These are phyloP conservation scores for Mycosphaerella arachidis DNA, from an alignment of 2,329 filamentous ascomycete species.

Conservation along the genomic window DNA sequence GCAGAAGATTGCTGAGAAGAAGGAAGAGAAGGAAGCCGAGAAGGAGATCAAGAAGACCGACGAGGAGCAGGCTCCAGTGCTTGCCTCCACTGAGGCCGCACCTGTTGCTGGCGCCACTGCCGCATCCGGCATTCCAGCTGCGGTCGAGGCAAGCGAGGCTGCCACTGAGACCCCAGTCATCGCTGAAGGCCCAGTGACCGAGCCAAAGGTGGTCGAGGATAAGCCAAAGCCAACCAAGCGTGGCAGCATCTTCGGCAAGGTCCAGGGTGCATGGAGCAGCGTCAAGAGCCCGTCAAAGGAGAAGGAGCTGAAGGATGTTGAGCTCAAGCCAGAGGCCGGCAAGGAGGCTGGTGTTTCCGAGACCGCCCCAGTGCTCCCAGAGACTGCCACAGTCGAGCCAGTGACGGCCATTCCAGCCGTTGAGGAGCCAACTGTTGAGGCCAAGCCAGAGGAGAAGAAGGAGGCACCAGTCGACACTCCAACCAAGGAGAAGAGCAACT, in stretches of 20 bases:
- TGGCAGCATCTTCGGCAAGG: slow-evolving; percentile 72
- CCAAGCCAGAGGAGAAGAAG: slow-evolving; percentile 40
- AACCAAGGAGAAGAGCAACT: slow-evolving; percentile 34
- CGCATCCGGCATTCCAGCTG: slow-evolving; percentile 27
- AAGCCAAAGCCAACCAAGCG: slow-evolving; percentile 72
- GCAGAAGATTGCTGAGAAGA: slow-evolving; percentile 40
- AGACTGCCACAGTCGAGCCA: slow-evolving; percentile 42
- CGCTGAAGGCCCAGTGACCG: slow-evolving; percentile 36
- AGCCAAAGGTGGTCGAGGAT: slow-evolving; percentile 40
- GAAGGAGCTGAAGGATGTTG: slow-evolving; percentile 72
- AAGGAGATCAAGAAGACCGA: slow-evolving; percentile 37
- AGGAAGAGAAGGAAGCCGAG: slow-evolving; percentile 42
- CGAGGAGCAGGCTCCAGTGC: slow-evolving; percentile 38
- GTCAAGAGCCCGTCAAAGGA: slow-evolving; percentile 47
- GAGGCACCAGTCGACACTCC: slow-evolving; percentile 36
- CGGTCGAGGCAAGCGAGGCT: slow-evolving; percentile 22
- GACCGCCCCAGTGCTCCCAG: slow-evolving; percentile 33
- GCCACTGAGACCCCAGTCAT: slow-evolving; percentile 17
- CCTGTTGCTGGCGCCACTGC: slow-evolving; percentile 27
- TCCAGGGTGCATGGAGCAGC: slow-evolving; percentile 55
- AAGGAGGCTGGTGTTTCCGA: slow-evolving; percentile 46
- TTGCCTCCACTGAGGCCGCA: slow-evolving; percentile 28
- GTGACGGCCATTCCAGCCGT: slow-evolving; percentile 32
- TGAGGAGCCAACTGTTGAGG: slow-evolving; percentile 33
- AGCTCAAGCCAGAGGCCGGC: slow-evolving; percentile 50